These are phyloP conservation scores for Boletus pseudopeckii DNA, from an alignment of 768 basidiomycete genomes.

Conservation along the genomic window DNA sequence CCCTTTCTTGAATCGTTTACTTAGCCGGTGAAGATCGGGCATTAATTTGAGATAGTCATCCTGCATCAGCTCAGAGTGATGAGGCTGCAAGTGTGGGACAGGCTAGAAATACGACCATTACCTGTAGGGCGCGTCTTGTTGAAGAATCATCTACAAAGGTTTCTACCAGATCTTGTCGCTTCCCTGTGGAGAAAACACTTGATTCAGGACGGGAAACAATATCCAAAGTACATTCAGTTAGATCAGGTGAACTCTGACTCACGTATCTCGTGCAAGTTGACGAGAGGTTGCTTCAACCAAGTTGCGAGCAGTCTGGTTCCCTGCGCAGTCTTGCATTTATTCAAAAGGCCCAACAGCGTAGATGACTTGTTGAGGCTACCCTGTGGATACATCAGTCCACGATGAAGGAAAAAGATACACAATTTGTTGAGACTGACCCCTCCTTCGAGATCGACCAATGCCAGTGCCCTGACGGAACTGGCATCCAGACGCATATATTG, in stretches of 20 bases:
- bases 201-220: neutral
- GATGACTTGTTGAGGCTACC: conserved; percentile 72
- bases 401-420: neutral
- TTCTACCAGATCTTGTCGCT: conserved; percentile 85
- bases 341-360: conserved; percentile 84
- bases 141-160: conserved; percentile 78
- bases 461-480: conserved; percentile 86
- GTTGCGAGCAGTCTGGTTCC: conserved; percentile 82
- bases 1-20: conserved; percentile 85
- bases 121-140: conserved; percentile 70
- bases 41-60: conserved; percentile 85
- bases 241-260: conserved; percentile 27
- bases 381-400: conserved; percentile 27
- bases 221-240: neutral
- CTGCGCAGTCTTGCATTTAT: conserved; percentile 95
- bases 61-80: conserved; percentile 36
- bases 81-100: neutral
- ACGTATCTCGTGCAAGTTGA: conserved; percentile 94
- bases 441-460: conserved; percentile 71
- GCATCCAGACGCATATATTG: conserved; percentile 97
- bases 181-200: conserved; percentile 44
- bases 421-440: conserved; percentile 15
- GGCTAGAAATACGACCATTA: conserved; percentile 23
- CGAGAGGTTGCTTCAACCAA: conserved; percentile 95
- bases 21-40: conserved; percentile 91